phyloP scores from a whole-genome alignment of 169 alveolate species.

The Ichthyophthirius multifiliis region DNA sequence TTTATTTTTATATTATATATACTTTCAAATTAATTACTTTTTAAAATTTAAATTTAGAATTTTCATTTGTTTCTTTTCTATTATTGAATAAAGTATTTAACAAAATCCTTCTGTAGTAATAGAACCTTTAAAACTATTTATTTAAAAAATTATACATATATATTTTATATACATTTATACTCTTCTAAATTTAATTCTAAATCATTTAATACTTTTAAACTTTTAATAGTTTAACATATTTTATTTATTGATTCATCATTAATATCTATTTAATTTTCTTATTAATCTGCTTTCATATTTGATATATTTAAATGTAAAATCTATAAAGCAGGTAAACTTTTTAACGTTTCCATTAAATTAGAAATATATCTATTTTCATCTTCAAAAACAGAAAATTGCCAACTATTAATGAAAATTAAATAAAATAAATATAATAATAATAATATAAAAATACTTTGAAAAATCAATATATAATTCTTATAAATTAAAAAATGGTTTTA shows the following conservation, averaged over 20 bases:
- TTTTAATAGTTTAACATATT: background rate
- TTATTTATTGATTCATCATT: background rate
- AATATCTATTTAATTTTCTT: background rate
- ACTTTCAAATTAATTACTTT: background rate
- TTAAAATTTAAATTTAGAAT: background rate
- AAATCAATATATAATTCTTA: background rate
- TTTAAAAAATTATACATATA: background rate
- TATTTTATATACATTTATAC: background rate
- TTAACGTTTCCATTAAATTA: background rate
- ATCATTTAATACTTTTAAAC: background rate
- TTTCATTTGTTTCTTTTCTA: background rate
- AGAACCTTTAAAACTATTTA: background rate
- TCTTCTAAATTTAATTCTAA: background rate
- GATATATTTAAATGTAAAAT: background rate
- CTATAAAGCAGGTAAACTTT: background rate
- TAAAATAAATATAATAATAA: no score
- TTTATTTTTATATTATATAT: background rate
- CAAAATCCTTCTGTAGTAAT: background rate
- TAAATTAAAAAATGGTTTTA: background rate
- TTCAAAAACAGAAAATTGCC: conserved; percentile 6
- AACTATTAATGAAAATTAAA: background rate
- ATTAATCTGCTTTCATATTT: background rate
- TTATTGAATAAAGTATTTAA: background rate
- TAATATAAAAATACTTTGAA: background rate
- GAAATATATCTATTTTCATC: background rate